phyloP scores from a whole-genome alignment of 2,329 filamentous ascomycete genomes.

The Talaromyces sp. region DNA sequence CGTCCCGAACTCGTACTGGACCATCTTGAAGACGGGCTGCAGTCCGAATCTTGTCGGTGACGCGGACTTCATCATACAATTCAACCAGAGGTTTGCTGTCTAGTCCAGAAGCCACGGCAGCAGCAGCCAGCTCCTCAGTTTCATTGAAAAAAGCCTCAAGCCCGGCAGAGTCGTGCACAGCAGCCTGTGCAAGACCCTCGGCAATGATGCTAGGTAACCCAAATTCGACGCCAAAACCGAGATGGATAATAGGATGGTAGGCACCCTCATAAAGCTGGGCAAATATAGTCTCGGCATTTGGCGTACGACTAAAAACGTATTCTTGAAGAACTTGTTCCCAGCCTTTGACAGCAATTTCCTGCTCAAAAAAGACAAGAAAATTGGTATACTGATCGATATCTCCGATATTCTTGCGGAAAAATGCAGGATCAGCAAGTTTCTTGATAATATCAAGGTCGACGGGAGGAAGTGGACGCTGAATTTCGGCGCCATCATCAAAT shows the following conservation, averaged over 20 bases:
- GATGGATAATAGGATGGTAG: conserved; percentile 73
- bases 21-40: background rate
- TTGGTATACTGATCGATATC: conserved; percentile 59
- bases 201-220: conserved; percentile 71
- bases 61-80: background rate
- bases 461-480: conserved; percentile 27
- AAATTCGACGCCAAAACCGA: conserved; percentile 80
- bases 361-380: conserved; percentile 67
- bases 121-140: background rate
- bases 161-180: conserved; percentile 52
- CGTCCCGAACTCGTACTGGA: background rate
- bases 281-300: conserved; percentile 61
- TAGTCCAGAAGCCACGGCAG: background rate
- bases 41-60: background rate
- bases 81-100: background rate
- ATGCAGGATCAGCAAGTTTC: conserved; percentile 19
- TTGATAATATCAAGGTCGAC: conserved; percentile 22
- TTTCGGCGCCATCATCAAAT: conserved; percentile 25
- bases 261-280: conserved; percentile 58
- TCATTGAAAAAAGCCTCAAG: background rate
- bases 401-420: conserved; percentile 46
- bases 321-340: conserved; percentile 59
- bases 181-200: conserved; percentile 69
- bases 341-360: conserved; percentile 58
- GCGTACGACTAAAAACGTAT: conserved; percentile 61